Conservation (phyloP, 1,284 basidiomycete species). For the Phellopilus nigrolimitatus region DNA sequence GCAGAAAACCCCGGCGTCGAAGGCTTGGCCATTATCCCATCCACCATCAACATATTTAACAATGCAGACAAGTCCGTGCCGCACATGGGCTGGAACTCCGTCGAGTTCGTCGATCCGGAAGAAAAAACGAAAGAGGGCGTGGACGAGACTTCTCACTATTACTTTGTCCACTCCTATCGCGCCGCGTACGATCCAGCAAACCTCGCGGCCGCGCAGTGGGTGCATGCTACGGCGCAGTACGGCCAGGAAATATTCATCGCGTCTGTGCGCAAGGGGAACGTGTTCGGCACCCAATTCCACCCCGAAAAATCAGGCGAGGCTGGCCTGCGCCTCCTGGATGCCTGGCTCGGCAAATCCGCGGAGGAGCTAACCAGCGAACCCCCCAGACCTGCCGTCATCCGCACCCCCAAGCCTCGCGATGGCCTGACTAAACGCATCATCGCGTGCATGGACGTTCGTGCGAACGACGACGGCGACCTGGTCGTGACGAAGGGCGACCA, state of each 20-base stretch:
- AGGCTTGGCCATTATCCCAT: slow-evolving; percentile 75
- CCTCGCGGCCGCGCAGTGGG: slow-evolving; percentile 64
- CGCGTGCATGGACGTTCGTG: slow-evolving; percentile 96
- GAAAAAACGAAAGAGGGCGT: slow-evolving; percentile 40
- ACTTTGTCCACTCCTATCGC: slow-evolving; percentile 97
- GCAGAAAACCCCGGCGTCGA: slow-evolving; percentile 57
- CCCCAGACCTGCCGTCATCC: slow-evolving; percentile 31
- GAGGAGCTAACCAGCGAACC: slow-evolving; percentile 26
- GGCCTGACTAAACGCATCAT: slow-evolving; percentile 91
- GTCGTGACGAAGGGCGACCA: slow-evolving; percentile 99
- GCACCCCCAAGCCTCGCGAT: slow-evolving; percentile 43
- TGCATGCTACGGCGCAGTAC: slow-evolving; percentile 88
- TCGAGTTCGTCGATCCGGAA: slow-evolving; percentile 48
- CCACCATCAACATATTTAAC: slow-evolving; percentile 63
- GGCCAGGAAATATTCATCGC: slow-evolving; percentile 92
- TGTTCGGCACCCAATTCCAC: slow-evolving; percentile 97
- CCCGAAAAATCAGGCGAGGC: slow-evolving; percentile 97
- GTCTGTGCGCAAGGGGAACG: slow-evolving; percentile 77
- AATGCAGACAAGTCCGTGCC: slow-evolving; percentile 82
- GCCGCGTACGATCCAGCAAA: slow-evolving; percentile 65
- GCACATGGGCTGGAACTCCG: slow-evolving; percentile 97
- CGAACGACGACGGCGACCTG: slow-evolving; percentile 94
- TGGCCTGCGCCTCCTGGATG: slow-evolving; percentile 76
- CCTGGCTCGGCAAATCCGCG: slow-evolving; percentile 74
- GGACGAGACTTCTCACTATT: slow-evolving; percentile 65